Evolutionary conservation across 768 basidiomycete genomes (phyloP).

Genomic region (Tulasnella calospora): DNA sequence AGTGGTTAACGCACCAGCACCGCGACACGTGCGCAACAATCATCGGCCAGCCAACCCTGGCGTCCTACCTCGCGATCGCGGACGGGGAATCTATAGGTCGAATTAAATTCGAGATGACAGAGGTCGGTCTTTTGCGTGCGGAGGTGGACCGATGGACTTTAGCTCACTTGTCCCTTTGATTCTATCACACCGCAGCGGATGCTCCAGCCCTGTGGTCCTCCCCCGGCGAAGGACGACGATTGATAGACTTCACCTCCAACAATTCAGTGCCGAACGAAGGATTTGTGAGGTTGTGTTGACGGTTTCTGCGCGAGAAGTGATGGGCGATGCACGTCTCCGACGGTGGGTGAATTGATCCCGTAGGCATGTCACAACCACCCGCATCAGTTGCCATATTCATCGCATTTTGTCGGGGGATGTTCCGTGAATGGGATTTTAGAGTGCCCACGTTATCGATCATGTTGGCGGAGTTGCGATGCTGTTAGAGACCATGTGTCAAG

Average conservation of each 20-base stretch:
- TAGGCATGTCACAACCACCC: too few species aligned
- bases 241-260: slow-evolving; percentile 28
- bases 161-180: background rate
- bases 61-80: slow-evolving; percentile 84
- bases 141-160: slow-evolving; percentile 14
- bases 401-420: background rate
- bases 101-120: slow-evolving; percentile 89
- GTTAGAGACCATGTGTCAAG: background rate
- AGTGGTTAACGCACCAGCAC: slow-evolving; percentile 97
- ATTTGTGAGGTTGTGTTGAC: background rate
- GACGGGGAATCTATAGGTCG: slow-evolving; percentile 91
- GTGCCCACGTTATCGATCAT: background rate
- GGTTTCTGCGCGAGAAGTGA: background rate
- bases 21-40: slow-evolving; percentile 92
- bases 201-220: slow-evolving; percentile 92
- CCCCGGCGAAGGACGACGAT: slow-evolving; percentile 79
- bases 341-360: background rate
- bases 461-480: background rate
- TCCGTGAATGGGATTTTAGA: background rate
- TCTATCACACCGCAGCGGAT: slow-evolving; percentile 56
- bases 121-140: slow-evolving; percentile 50
- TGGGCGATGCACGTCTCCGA: background rate
- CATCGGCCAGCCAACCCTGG: slow-evolving; percentile 80
- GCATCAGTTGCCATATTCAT: background rate
- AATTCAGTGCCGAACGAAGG: background rate